Conservation (phyloP, 2,329 filamentous ascomycete species). For the Fusarium camptoceras region DNA sequence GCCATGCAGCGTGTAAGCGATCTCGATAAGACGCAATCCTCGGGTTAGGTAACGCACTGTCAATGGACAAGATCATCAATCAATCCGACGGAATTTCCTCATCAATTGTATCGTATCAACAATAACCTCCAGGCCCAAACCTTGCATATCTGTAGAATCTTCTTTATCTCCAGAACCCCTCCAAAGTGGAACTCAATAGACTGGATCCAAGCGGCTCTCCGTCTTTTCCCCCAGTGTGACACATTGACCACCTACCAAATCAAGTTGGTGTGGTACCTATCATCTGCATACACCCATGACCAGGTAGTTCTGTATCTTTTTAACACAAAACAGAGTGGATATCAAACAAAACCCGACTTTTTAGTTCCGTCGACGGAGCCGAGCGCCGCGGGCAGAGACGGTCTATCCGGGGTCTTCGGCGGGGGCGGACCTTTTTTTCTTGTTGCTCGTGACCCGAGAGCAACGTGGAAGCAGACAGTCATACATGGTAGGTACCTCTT, state of each 20-base stretch:
- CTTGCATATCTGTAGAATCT: slow-evolving; percentile 1
- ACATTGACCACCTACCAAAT: slow-evolving; percentile 7
- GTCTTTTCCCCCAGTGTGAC: slow-evolving; percentile 16
- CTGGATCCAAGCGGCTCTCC: slow-evolving; percentile 6
- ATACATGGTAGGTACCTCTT: slow-evolving; percentile 1
- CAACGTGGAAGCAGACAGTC: slow-evolving; percentile 4
- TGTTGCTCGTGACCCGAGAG: slow-evolving; percentile 21
- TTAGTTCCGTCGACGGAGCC: slow-evolving; percentile 32
- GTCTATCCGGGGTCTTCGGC: slow-evolving; percentile 39
- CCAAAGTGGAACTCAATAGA: not conserved
- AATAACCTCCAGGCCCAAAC: too few species aligned
- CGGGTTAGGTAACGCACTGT: not conserved
- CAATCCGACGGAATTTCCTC: too few species aligned
- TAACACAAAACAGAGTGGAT: slow-evolving; percentile 8
- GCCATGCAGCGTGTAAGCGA: slow-evolving; percentile 32
- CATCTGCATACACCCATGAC: slow-evolving; percentile 25
- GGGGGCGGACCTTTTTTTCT: slow-evolving; percentile 27
- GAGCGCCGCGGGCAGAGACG: slow-evolving; percentile 46
- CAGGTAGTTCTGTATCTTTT: slow-evolving; percentile 16
- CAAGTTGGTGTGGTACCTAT: not conserved
- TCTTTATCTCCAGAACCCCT: not conserved
- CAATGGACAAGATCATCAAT: not conserved
- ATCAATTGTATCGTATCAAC: not conserved
- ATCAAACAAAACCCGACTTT: not conserved
- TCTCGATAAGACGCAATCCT: slow-evolving; percentile 22